Evolutionary conservation across 495 filamentous ascomycete genomes (phyloP).

Genomic region (Podospora australis): DNA sequence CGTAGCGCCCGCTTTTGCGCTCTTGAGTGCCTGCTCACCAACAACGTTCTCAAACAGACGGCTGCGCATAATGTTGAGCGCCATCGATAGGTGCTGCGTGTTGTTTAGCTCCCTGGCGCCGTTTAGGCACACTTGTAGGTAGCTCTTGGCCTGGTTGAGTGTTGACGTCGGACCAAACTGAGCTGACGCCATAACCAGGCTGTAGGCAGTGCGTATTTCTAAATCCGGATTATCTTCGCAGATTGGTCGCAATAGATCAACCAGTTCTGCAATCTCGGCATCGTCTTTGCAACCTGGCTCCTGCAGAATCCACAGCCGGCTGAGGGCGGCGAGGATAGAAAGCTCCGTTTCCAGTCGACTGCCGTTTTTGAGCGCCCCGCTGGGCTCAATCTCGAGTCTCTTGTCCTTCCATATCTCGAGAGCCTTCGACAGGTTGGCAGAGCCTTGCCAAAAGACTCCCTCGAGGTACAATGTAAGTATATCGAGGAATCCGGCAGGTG

Average conservation of each 20-base stretch:
- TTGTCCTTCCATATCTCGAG: conserved; percentile 57
- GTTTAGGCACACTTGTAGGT: conserved; percentile 56
- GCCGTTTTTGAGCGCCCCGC: conserved; percentile 27
- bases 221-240: conserved; percentile 62
- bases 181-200: conserved; percentile 66
- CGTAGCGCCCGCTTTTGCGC: conserved; percentile 63
- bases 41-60: conserved; percentile 81
- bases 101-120: conserved; percentile 52
- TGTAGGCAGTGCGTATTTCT: conserved; percentile 70
- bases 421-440: conserved; percentile 61
- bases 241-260: conserved; percentile 60
- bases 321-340: conserved; percentile 71
- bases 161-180: conserved; percentile 45
- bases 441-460: conserved; percentile 73
- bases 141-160: conserved; percentile 69
- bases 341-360: conserved; percentile 62
- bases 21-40: conserved; percentile 86
- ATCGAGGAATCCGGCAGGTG: conserved; percentile 27
- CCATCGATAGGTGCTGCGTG: conserved; percentile 72
- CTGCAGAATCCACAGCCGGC: conserved; percentile 76
- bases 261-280: conserved; percentile 43
- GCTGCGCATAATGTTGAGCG: conserved; percentile 76
- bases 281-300: conserved; percentile 47
- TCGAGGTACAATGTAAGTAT: conserved; percentile 57
- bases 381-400: conserved; percentile 45